Base-by-base conservation (phyloP, 2,329 filamentous ascomycete species). In the Dryadomyces quercus-mongolicae region DNA sequence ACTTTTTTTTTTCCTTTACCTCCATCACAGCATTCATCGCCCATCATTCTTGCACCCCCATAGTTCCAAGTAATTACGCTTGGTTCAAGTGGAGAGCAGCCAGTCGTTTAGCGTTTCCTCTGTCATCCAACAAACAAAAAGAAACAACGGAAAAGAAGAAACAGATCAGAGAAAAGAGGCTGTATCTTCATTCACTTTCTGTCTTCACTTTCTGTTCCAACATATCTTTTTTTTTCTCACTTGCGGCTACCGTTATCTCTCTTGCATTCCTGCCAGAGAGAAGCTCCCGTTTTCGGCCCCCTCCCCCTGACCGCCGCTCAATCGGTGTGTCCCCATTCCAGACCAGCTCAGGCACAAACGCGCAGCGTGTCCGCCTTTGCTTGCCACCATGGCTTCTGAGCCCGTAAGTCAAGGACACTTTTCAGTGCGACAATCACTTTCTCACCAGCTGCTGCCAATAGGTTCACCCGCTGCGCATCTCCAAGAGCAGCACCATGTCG, bases 401-500 rank as follows among this genome's bases (percentile, higher is more conserved):
- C 56, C 58, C 31, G 58, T 60, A 50, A 53, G 58, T n/a, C n/a
- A n/a, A n/a, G n/a, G n/a, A n/a, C n/a, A n/a, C n/a, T n/a, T n/a
- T n/a, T n/a, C n/a, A n/a, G n/a, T n/a, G n/a, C n/a, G n/a, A n/a
- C n/a, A n/a, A n/a, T n/a, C n/a, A n/a, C n/a, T n/a, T n/a, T 31
- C 18, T n/a, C 12, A 36, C 25, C 31, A 13, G 38, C 20, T 5
- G 18, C 20, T 22, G n/a, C 5, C 12, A 4, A 2, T 67, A 88
- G 84, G 82, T 88, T 62, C 82, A 86, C 69, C 87, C 87, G 64
- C 72, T 92, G 72, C 85, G 86, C 71, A 88, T 92, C 64, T 84
- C 84, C 43, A 59, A 60, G 70, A 91, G 89, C 72, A 78, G 71
- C 64, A 78, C 74, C 55, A 31, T 31, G 25, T 74, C 77, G 51